Percentiles rank a stretch among this genome's conserved stretches.
Conservation (phyloP, 2,329 filamentous ascomycete genomes). For the Trichoderma brevicompactum region DNA sequence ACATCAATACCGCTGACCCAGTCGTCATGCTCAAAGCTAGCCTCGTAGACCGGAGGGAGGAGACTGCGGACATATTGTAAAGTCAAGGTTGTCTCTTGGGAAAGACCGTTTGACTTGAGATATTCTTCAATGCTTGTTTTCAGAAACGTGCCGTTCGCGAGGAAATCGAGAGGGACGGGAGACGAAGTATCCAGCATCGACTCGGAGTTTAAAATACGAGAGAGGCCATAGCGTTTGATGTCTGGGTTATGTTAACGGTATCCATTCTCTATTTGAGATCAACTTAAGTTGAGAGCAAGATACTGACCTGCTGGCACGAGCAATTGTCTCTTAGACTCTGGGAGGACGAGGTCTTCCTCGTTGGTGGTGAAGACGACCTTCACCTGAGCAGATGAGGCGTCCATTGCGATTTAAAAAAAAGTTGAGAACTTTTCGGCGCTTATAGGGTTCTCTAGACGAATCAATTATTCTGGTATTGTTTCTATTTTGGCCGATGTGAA, state of each 20-base stretch:
- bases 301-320: conserved; percentile 62
- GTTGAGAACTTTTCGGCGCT: background rate
- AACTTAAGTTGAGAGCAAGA: background rate
- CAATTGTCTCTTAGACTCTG: conserved; percentile 64
- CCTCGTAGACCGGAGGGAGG: conserved; percentile 84
- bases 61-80: conserved; percentile 93
- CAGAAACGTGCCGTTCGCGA: conserved; percentile 91
- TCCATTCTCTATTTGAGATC: no score
- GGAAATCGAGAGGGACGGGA: conserved; percentile 86
- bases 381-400: conserved; percentile 56
- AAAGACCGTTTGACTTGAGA: conserved; percentile 82
- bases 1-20: conserved; percentile 92
- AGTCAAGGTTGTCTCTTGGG: conserved; percentile 81
- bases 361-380: conserved; percentile 71
- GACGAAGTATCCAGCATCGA: conserved; percentile 68
- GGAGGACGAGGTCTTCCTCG: conserved; percentile 64
- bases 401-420: conserved; percentile 35
- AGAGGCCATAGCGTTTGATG: conserved; percentile 71
- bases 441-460: background rate
- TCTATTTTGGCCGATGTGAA: background rate
- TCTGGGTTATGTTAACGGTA: conserved; percentile 47
- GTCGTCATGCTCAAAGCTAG: conserved; percentile 95
- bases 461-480: background rate
- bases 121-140: conserved; percentile 90
- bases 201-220: conserved; percentile 72